Percentiles rank a stretch among this genome's conserved stretches.
Evolutionary conservation across 805 yeast species (phyloP).

Genomic region (Yamadazyma philogaea): DNA sequence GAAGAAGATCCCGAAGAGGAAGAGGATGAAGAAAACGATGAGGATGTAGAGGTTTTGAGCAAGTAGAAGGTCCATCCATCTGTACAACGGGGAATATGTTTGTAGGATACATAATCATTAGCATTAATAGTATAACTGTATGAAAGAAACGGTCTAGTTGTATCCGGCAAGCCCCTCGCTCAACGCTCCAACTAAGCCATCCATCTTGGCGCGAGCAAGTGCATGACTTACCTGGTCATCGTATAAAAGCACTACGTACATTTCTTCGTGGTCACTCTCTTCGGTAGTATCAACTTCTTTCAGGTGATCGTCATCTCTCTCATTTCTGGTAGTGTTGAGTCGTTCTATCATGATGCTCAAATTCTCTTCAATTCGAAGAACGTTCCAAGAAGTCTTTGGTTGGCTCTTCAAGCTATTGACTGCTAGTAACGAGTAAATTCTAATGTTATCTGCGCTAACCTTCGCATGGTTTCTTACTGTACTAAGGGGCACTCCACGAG

Average conservation of each 20-base stretch:
- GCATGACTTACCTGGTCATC: slow-evolving; percentile 24
- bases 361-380: slow-evolving; percentile 22
- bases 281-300: background rate
- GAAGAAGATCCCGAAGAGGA: slow-evolving; percentile 53
- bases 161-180: slow-evolving; percentile 35
- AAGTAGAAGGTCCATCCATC: slow-evolving; percentile 1
- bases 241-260: slow-evolving; percentile 35
- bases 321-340: background rate
- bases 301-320: slow-evolving; percentile 13
- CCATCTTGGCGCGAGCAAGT: slow-evolving; percentile 35
- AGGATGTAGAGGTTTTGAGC: slow-evolving; percentile 14
- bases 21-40: slow-evolving; percentile 59
- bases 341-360: slow-evolving; percentile 26
- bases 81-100: background rate
- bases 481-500: slow-evolving; percentile 38
- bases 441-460: slow-evolving; percentile 27
- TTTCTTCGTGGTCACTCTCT: slow-evolving; percentile 5
- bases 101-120: slow-evolving; percentile 7
- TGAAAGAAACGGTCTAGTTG: background rate
- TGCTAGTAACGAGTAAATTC: slow-evolving; percentile 35
- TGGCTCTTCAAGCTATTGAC: slow-evolving; percentile 20
- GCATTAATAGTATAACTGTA: slow-evolving; percentile 6
- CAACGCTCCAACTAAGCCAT: slow-evolving; percentile 28
- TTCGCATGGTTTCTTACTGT: slow-evolving; percentile 27
- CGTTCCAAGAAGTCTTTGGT: slow-evolving; percentile 6